Evolutionary conservation across 306 rosid species (phyloP).

Genomic region (Mucuna pruriens): DNA sequence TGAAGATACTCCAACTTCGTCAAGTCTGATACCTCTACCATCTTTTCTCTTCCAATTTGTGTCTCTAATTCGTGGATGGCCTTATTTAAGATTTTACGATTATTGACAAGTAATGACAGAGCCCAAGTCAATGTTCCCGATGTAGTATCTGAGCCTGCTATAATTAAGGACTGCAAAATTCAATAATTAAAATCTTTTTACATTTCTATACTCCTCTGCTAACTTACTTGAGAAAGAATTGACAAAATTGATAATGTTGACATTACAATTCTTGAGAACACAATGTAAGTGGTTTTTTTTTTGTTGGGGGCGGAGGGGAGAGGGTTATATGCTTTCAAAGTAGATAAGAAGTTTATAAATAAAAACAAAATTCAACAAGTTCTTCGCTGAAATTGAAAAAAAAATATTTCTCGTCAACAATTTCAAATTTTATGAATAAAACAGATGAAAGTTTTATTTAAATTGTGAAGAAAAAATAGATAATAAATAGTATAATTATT

Average conservation of each 20-base stretch:
- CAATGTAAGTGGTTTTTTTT: too few species aligned
- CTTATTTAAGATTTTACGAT: slow-evolving; percentile 28
- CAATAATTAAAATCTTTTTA: neutral
- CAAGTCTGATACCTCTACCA: slow-evolving; percentile 41
- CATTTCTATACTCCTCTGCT: too few species aligned
- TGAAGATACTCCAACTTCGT: slow-evolving; percentile 47
- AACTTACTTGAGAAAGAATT: too few species aligned
- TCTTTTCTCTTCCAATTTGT: slow-evolving; percentile 13
- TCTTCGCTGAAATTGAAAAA: neutral
- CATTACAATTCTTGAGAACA: too few species aligned
- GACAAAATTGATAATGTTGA: too few species aligned
- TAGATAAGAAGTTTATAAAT: too few species aligned
- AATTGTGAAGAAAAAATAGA: too few species aligned
- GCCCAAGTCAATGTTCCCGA: slow-evolving; percentile 43
- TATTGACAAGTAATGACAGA: slow-evolving; percentile 42
- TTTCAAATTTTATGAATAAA: neutral
- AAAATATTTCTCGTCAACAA: neutral
- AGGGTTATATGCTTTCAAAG: too few species aligned
- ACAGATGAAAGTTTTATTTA: too few species aligned
- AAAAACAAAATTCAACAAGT: neutral
- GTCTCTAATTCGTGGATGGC: slow-evolving; percentile 40
- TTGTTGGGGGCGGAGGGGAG: too few species aligned
- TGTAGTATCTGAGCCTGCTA: slow-evolving; percentile 44
- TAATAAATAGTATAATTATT: too few species aligned
- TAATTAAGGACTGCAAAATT: slow-evolving; percentile 25